Evolutionary conservation across 345 rosid species (phyloP).

Genomic region (Odontarrhena argentea): DNA sequence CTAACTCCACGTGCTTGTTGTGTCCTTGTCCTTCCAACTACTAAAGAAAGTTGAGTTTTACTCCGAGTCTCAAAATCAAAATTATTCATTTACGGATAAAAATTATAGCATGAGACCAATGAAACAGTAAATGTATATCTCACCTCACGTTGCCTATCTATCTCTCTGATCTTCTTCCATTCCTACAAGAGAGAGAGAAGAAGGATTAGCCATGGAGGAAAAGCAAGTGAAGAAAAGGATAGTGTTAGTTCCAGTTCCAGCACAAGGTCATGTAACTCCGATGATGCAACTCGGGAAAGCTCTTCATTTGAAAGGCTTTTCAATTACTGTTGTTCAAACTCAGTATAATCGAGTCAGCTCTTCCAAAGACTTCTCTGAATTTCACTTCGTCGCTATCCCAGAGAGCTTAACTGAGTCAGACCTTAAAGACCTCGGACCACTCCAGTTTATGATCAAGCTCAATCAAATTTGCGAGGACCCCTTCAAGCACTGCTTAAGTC

Average conservation of each 20-base stretch:
- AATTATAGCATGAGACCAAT: not conserved
- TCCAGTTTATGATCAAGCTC: conserved; percentile 36
- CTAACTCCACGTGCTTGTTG: not conserved
- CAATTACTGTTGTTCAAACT: conserved; percentile 56
- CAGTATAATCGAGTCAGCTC: conserved; percentile 46
- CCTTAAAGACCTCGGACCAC: conserved; percentile 32
- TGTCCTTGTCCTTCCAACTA: too few relatives aligned
- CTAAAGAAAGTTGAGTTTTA: too few relatives aligned
- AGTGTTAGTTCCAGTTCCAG: conserved; percentile 60
- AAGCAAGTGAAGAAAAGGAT: conserved; percentile 27
- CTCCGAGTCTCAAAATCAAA: too few relatives aligned
- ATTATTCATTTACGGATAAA: not conserved
- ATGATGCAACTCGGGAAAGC: conserved; percentile 66
- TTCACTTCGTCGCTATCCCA: conserved; percentile 48
- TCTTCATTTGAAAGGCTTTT: conserved; percentile 60
- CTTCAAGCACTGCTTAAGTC: conserved; percentile 43
- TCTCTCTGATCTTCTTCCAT: not conserved
- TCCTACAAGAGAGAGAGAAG: not conserved
- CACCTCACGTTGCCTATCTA: not conserved
- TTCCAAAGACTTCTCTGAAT: conserved; percentile 44
- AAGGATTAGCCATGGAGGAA: conserved; percentile 26
- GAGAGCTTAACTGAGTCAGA: conserved; percentile 40
- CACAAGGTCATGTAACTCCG: conserved; percentile 74
- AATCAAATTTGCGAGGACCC: conserved; percentile 48
- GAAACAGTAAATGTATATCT: not conserved